Conservation (phyloP, 2,329 filamentous ascomycete species). For the Cladorrhinum sp. region DNA sequence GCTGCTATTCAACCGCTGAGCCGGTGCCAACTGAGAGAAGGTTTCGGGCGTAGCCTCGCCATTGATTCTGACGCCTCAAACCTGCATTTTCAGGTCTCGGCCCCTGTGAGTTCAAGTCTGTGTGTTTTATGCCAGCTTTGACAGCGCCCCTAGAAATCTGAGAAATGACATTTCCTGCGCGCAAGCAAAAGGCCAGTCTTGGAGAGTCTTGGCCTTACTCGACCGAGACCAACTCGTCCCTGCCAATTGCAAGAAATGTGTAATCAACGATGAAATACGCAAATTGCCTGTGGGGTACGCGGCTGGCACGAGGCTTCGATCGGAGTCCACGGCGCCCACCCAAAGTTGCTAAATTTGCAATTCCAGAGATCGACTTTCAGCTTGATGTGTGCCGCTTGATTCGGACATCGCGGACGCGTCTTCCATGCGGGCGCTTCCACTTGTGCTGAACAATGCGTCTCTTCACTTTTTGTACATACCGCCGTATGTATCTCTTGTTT, state of each 20-base stretch:
- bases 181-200: neutral
- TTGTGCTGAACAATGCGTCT: slow-evolving; percentile 6
- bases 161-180: slow-evolving; percentile 15
- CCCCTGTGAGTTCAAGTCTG: slow-evolving; percentile 3
- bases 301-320: slow-evolving; percentile 28
- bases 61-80: neutral
- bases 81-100: neutral
- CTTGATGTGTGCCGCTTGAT: slow-evolving; percentile 30
- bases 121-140: slow-evolving; percentile 8
- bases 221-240: neutral
- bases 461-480: no score
- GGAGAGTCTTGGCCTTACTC: neutral
- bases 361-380: slow-evolving; percentile 24
- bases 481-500: slow-evolving; percentile 3
- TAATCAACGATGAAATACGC: slow-evolving; percentile 21
- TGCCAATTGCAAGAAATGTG: neutral
- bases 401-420: slow-evolving; percentile 14
- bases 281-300: slow-evolving; percentile 26
- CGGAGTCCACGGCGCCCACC: slow-evolving; percentile 17
- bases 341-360: slow-evolving; percentile 25
- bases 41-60: neutral
- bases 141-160: slow-evolving; percentile 13
- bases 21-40: neutral
- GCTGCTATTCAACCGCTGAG: neutral
- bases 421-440: slow-evolving; percentile 21